These are phyloP conservation scores for Sphagnum fallax DNA, from an alignment of 228 moss, liverwort and hornwort genomes.

Conservation along the genomic window DNA sequence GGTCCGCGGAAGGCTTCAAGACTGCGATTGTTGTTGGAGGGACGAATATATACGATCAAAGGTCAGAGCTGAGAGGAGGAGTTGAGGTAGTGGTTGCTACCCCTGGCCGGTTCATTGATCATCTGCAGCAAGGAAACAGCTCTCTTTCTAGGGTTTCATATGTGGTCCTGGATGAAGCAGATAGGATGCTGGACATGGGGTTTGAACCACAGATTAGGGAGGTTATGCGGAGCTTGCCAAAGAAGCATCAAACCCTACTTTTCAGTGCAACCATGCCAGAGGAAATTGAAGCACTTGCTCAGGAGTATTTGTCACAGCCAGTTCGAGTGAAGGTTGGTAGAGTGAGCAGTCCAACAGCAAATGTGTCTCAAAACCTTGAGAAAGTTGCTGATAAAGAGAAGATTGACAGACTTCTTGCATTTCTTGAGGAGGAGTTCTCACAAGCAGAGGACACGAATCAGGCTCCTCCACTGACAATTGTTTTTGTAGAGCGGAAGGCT, in stretches of 20 bases:
- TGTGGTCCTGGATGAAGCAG: conserved; percentile 95
- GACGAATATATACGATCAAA: conserved; percentile 91
- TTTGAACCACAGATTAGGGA: conserved; percentile 99
- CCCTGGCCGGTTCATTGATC: conserved; percentile 96
- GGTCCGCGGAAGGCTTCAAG: conserved; percentile 84
- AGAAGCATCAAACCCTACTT: conserved; percentile 90
- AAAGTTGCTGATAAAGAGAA: conserved; percentile 94
- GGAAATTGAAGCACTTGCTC: conserved; percentile 93
- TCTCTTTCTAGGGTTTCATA: conserved; percentile 93
- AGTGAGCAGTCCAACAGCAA: conserved; percentile 96
- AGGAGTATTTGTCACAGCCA: conserved; percentile 79
- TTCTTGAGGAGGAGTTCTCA: conserved; percentile 83
- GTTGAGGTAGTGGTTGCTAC: conserved; percentile 98
- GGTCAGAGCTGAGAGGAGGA: conserved; percentile 90
- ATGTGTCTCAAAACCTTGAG: conserved; percentile 84
- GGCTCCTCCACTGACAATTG: conserved; percentile 77
- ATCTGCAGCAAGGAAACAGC: conserved; percentile 97
- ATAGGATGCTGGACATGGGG: conserved; percentile 99
- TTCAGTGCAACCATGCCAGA: conserved; percentile 99
- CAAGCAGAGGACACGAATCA: conserved; percentile 72
- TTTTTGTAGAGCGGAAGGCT: conserved; percentile 98
- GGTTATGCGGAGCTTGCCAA: conserved; percentile 99
- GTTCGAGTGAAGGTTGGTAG: conserved; percentile 94
- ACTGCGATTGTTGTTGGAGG: conserved; percentile 98
- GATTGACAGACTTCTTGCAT: conserved; percentile 73